These are phyloP conservation scores for Melastoma candidum DNA, from an alignment of 441 rosid genomes.

Conservation along the genomic window DNA sequence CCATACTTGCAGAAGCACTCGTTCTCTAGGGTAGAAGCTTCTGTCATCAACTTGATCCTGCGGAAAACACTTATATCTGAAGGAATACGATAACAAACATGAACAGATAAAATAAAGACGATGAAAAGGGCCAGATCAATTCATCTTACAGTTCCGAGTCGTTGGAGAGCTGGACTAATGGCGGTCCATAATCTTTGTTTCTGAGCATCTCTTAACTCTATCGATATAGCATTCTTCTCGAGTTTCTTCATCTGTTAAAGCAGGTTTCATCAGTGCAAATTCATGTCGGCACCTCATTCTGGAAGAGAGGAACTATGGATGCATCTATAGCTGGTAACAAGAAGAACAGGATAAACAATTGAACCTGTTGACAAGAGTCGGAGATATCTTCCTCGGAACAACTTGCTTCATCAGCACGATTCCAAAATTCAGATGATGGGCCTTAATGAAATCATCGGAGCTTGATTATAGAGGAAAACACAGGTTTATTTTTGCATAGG, in stretches of 20 bases:
- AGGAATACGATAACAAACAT: not conserved
- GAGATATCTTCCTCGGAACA: conserved; percentile 86
- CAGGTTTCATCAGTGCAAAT: not conserved
- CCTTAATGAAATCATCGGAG: conserved; percentile 33
- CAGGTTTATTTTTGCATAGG: not conserved
- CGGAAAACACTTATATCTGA: conserved; percentile 12
- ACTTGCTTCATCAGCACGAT: conserved; percentile 65
- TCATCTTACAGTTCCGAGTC: conserved; percentile 37
- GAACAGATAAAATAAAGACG: not conserved
- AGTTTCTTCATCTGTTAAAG: conserved; percentile 42
- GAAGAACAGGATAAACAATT: conserved; percentile 1
- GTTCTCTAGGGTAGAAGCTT: conserved; percentile 56
- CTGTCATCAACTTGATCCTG: conserved; percentile 47
- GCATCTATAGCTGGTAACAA: not conserved
- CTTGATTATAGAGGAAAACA: conserved; percentile 23
- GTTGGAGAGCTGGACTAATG: conserved; percentile 46
- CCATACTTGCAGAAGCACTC: conserved; percentile 78
- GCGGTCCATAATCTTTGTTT: conserved; percentile 55
- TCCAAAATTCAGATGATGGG: conserved; percentile 83
- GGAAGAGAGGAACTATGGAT: conserved; percentile 3
- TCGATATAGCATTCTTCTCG: conserved; percentile 60
- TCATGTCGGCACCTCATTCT: not conserved
- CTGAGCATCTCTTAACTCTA: conserved; percentile 58
- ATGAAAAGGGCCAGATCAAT: conserved; percentile 5
- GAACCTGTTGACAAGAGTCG: conserved; percentile 67